Evolutionary conservation across 1,284 basidiomycete genomes (phyloP).

Genomic region (Apiotrichum akiyoshidainum): DNA sequence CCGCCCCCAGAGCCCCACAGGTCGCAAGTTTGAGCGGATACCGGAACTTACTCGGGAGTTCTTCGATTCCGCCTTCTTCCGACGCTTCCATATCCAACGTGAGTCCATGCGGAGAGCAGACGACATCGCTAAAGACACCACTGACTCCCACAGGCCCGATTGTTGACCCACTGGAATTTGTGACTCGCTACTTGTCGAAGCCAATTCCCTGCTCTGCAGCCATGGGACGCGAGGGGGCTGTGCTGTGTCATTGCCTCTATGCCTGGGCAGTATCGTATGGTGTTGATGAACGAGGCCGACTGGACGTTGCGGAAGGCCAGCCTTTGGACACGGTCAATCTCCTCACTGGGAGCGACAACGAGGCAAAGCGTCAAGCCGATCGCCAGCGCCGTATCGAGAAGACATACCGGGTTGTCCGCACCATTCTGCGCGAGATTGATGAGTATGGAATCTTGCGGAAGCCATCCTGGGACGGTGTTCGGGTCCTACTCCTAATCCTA

Average conservation of each 20-base stretch:
- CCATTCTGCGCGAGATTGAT: slow-evolving; percentile 74
- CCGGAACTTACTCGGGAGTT: slow-evolving; percentile 69
- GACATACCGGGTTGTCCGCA: slow-evolving; percentile 62
- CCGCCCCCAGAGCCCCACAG: slow-evolving; percentile 15
- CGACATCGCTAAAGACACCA: not conserved
- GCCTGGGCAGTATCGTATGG: slow-evolving; percentile 84
- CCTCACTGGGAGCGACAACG: slow-evolving; percentile 21
- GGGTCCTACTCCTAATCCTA: slow-evolving; percentile 68
- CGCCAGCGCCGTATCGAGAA: slow-evolving; percentile 50
- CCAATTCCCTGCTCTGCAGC: slow-evolving; percentile 56
- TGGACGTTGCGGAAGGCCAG: slow-evolving; percentile 34
- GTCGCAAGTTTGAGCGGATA: slow-evolving; percentile 19
- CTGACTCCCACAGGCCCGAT: slow-evolving; percentile 44
- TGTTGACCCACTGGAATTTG: slow-evolving; percentile 64
- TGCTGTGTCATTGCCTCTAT: slow-evolving; percentile 59
- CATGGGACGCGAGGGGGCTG: slow-evolving; percentile 56
- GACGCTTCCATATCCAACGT: slow-evolving; percentile 77
- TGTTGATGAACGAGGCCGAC: slow-evolving; percentile 67
- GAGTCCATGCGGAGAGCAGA: slow-evolving; percentile 34
- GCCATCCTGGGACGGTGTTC: slow-evolving; percentile 79
- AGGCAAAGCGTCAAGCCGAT: slow-evolving; percentile 48
- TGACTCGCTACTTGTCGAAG: slow-evolving; percentile 56
- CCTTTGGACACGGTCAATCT: slow-evolving; percentile 24
- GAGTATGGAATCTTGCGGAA: slow-evolving; percentile 70
- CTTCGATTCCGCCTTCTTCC: slow-evolving; percentile 76